Base-by-base conservation (phyloP, 768 basidiomycete species). In the Amanita subjunquillea region DNA sequence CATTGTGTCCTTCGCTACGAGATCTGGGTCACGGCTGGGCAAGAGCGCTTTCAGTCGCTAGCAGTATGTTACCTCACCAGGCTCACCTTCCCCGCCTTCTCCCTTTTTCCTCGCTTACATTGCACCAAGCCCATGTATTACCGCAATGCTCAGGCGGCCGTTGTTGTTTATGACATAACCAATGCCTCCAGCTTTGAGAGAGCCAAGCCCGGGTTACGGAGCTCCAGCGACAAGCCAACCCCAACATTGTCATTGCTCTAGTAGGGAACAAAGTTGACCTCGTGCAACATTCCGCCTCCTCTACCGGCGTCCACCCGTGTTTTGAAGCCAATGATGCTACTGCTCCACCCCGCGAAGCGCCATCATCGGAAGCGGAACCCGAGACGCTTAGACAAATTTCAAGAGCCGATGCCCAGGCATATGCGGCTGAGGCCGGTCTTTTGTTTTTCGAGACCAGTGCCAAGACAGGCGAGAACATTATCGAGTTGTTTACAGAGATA, bases 161-260 rank as follows among this genome's bases (percentile, higher is more conserved):
- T 98, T 39, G 96, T 99, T 7, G 94, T 98, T 17, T 98, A 97
- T 67, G 96, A 97, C 65, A 85, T 98, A 53, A 98, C 95, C 47
- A 96, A 97, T 69, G 88, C 91, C 42, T 79, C 87, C 53, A 95
- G 92, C 62, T 76, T 99, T 55, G 95, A 98, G 68, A 98, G 98
- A 69, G 96, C 96, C 51, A 97, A 98, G 92, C 94, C 29, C 98
- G 96, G 96, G 93, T 99, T 53, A 97, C 96, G 73, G 96, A 99
- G 69, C 77, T 99, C 22, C 96, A 98, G 66, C 83, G 95, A 58
- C 96, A 98, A 64, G 96, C 96, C 20, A 96, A 97, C 66, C 94
- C 95, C 34, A 98, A 98, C 66, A 98, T 98, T 63, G 94, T 99
- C 64, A 97, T 98, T 61, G 94, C 95, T 6, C 83, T 99, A 48